Evolutionary conservation across 2,329 filamentous ascomycete genomes (phyloP).

Genomic region (Periconia sp.): DNA sequence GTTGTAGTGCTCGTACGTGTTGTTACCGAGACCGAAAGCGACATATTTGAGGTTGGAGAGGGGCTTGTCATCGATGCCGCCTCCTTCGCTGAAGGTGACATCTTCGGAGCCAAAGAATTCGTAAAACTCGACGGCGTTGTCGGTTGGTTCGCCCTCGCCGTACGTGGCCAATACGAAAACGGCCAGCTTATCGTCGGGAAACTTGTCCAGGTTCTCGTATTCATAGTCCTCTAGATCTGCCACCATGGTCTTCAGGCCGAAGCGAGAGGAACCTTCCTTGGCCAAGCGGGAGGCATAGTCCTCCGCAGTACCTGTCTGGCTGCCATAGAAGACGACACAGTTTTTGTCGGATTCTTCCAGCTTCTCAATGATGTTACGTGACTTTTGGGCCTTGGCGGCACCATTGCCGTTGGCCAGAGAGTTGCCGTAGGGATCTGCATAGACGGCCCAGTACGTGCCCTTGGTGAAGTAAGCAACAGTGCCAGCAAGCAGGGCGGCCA

Average conservation of each 20-base stretch:
- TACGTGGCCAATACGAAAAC: slow-evolving; percentile 98
- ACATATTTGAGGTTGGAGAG: slow-evolving; percentile 88
- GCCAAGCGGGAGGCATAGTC: slow-evolving; percentile 95
- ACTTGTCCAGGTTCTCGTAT: slow-evolving; percentile 86
- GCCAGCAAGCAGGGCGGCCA: slow-evolving; percentile 79
- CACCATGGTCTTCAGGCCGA: slow-evolving; percentile 96
- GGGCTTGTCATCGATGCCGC: slow-evolving; percentile 64
- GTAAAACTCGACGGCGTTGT: slow-evolving; percentile 98
- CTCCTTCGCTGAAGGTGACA: slow-evolving; percentile 73
- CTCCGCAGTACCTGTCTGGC: slow-evolving; percentile 96
- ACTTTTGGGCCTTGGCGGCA: slow-evolving; percentile 75
- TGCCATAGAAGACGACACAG: slow-evolving; percentile 97
- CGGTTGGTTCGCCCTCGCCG: slow-evolving; percentile 96
- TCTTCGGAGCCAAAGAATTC: slow-evolving; percentile 90
- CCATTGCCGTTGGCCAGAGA: slow-evolving; percentile 68
- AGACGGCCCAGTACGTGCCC: slow-evolving; percentile 86
- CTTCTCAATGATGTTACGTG: slow-evolving; percentile 90
- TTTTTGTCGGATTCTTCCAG: slow-evolving; percentile 96
- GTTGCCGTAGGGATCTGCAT: slow-evolving; percentile 84
- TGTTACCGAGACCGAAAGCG: slow-evolving; percentile 95
- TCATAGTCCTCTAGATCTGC: slow-evolving; percentile 98
- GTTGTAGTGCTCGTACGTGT: slow-evolving; percentile 99
- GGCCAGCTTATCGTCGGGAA: slow-evolving; percentile 86
- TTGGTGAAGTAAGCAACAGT: slow-evolving; percentile 97
- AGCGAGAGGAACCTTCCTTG: slow-evolving; percentile 96